phyloP scores from a whole-genome alignment of 2,329 filamentous ascomycete genomes.

The Diaporthe citriasiana region DNA sequence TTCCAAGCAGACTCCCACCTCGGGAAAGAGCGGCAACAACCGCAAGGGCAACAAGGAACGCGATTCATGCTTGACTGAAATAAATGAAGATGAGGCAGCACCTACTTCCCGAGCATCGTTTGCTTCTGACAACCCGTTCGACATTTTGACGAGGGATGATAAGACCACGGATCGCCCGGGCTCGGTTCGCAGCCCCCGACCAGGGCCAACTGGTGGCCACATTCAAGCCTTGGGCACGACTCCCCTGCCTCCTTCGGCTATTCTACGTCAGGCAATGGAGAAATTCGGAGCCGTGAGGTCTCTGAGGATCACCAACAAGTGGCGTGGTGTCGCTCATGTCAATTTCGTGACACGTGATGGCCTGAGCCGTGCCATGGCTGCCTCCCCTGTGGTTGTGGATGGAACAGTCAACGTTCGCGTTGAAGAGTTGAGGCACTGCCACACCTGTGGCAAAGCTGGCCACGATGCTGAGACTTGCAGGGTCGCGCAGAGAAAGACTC shows the following conservation, averaged over 20 bases:
- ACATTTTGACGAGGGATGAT: neutral
- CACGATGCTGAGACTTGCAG: neutral
- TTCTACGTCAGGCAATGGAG: constrained; percentile 32
- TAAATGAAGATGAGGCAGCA: neutral
- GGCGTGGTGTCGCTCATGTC: neutral
- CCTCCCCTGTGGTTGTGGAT: neutral
- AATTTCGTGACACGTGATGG: neutral
- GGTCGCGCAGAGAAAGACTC: neutral
- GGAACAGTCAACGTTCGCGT: neutral
- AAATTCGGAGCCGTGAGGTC: constrained; percentile 14
- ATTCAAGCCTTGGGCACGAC: neutral
- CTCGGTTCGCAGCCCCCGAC: neutral
- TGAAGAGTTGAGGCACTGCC: constrained; percentile 7
- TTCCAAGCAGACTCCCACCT: neutral
- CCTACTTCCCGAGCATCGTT: neutral
- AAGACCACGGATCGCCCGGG: neutral
- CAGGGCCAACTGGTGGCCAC: constrained; percentile 13
- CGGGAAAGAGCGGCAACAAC: neutral
- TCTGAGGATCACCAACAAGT: constrained; percentile 2
- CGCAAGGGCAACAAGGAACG: neutral
- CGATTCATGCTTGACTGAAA: neutral
- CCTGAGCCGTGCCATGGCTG: constrained; percentile 1
- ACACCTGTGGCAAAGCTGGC: constrained; percentile 8
- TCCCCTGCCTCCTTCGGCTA: neutral
- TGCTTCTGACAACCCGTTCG: constrained; percentile 15